phyloP scores from a whole-genome alignment of 2,329 filamentous ascomycete species.

The Aspergillus flavus region DNA sequence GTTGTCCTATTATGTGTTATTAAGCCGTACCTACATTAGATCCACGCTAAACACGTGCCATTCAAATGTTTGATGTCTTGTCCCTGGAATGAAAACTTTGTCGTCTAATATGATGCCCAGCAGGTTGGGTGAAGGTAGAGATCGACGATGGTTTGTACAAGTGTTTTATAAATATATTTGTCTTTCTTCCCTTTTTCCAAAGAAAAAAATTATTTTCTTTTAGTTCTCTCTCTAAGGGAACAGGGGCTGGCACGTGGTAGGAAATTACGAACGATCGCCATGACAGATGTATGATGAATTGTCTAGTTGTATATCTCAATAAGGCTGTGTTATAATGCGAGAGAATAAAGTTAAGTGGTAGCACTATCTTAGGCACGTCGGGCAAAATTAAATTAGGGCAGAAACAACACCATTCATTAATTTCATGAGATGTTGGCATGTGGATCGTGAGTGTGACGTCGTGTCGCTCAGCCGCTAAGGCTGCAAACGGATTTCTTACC shows the following conservation, averaged over 20 bases:
- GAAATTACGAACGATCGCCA: background rate
- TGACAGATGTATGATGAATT: too few species aligned
- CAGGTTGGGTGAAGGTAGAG: background rate
- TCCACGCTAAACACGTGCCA: background rate
- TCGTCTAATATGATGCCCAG: background rate
- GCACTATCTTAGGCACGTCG: background rate
- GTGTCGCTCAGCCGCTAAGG: background rate
- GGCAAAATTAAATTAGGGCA: background rate
- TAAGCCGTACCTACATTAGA: background rate
- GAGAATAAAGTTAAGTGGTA: background rate
- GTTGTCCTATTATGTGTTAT: background rate
- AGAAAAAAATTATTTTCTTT: background rate
- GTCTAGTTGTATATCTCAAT: too few species aligned
- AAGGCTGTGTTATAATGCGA: background rate
- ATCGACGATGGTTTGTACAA: background rate
- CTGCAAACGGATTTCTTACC: background rate
- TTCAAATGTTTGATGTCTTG: background rate
- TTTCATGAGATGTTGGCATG: background rate
- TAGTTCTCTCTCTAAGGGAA: background rate
- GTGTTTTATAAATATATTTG: background rate
- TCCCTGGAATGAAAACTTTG: background rate
- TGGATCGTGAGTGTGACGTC: slow-evolving; percentile 1
- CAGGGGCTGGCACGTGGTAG: background rate
- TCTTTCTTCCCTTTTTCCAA: background rate
- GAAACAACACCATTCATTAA: background rate